Percentiles rank a stretch among this genome's conserved stretches.
phyloP scores from a whole-genome alignment of 495 filamentous ascomycete species.

The Lichenothelia convexa region DNA sequence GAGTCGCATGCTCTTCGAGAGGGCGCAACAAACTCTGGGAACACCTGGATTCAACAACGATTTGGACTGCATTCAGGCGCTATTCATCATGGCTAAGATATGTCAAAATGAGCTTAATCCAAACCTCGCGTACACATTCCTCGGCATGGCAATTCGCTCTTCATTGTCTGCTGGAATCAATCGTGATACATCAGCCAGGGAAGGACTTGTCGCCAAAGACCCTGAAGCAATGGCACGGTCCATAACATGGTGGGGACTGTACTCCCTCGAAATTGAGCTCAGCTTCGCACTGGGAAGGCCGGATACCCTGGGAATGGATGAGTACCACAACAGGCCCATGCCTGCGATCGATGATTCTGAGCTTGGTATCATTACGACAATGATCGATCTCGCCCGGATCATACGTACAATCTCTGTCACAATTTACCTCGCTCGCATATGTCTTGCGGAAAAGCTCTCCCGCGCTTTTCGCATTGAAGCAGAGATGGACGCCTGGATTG shows the following conservation, averaged over 20 bases:
- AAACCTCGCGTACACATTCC: constrained; percentile 3
- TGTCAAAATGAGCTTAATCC: constrained; percentile 1
- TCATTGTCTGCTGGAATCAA: constrained; percentile 1
- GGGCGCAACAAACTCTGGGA: constrained; percentile 1
- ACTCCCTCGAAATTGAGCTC: constrained; percentile 2
- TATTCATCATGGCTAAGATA: constrained; percentile 1
- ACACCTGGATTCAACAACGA: background rate
- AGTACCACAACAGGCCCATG: constrained; percentile 1
- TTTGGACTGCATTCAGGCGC: constrained; percentile 2
- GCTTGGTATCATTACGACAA: background rate
- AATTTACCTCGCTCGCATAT: background rate
- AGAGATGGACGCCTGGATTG: background rate
- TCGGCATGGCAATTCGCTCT: constrained; percentile 1
- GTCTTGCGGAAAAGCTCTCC: background rate
- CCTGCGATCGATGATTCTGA: constrained; percentile 1
- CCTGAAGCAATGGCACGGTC: background rate
- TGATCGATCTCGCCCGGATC: constrained; percentile 1
- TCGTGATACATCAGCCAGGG: background rate
- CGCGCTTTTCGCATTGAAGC: background rate
- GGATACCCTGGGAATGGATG: constrained; percentile 1
- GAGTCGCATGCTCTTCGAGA: constrained; percentile 1
- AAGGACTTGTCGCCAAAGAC: background rate
- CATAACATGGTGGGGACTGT: constrained; percentile 2
- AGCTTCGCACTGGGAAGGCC: constrained; percentile 1
- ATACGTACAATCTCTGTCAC: background rate